Base-by-base conservation (phyloP, 176 grass and related monocot species). In the Oryza brachyantha region DNA sequence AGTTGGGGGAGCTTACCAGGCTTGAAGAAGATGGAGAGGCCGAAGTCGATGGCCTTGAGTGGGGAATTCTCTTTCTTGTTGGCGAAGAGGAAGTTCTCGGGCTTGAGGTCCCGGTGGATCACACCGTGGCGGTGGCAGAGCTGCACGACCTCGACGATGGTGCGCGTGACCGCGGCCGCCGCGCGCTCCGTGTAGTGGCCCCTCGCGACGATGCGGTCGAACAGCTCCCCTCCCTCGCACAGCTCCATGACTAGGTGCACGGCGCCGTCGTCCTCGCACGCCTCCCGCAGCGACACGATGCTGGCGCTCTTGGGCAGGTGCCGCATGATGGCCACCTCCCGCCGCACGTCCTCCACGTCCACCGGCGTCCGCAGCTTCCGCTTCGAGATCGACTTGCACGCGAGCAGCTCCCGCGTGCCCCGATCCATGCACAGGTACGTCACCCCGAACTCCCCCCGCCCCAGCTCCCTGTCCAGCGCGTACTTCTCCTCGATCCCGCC, bases 371-470 rank as follows among this genome's bases (percentile, higher is more conserved):
- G 88, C 52, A 99, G 96, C 88, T 99, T 99, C 35, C 96, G 88
- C 78, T 99, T 99, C 13, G 96, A 99, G 88, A 99, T 99, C 61
- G 96, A 99, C 84, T 99, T 99, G 96, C 96, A 99, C n/a, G 96
- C 96, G 13, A 95, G 80, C 39, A 85, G 79, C 67, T 99, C 96
- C 43, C 62, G 87, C 70, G 90, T 76, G 64, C 73, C 84, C 35
- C 92, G 90, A 39, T 99, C 96, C 79, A 91, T 91, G 81, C 96
- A 99, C 31, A 99, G 92, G 81, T 99, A 99, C 62, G 96, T 99
- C 66, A 99, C 93, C 27, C 96, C 96, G 84, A 99, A 99, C 96
- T 99, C 96, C 10, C 96, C 96, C 2, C 96, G 90, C 61, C 96
- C 96, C 17, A 99, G 92, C 92, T 99, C 96, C 41, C 88, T 55